A percentile compares a stretch with the other conserved stretches of the same genome.
phyloP scores from a whole-genome alignment of 2,329 filamentous ascomycete species.

The Penicillium sp. region DNA sequence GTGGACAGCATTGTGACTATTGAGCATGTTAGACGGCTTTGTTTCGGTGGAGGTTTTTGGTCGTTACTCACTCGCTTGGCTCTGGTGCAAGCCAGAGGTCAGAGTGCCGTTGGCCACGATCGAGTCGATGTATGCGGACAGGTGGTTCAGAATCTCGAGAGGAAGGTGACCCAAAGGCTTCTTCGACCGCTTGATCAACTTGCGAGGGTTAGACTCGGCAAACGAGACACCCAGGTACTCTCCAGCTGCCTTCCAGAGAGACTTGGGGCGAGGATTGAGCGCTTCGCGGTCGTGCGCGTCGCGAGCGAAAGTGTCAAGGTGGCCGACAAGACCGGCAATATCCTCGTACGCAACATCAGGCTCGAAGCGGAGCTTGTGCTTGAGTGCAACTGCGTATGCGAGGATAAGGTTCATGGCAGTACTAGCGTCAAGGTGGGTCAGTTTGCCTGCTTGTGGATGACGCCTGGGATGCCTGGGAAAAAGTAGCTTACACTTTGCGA shows the following conservation, averaged over 20 bases:
- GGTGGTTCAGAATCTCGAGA: conserved; percentile 74
- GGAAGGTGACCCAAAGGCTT: conserved; percentile 80
- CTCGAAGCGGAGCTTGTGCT: conserved; percentile 82
- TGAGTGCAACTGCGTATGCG: conserved; percentile 74
- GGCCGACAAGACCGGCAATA: conserved; percentile 67
- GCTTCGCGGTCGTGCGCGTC: conserved; percentile 52
- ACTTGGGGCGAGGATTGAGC: conserved; percentile 45
- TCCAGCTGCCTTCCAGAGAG: conserved; percentile 65
- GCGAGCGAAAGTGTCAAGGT: conserved; percentile 75
- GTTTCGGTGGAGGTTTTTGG: not conserved
- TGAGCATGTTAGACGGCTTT: not conserved
- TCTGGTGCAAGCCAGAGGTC: conserved; percentile 38
- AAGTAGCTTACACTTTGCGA: conserved; percentile 58
- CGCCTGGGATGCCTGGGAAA: not conserved
- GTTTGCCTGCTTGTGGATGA: not conserved
- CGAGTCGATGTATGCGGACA: conserved; percentile 67
- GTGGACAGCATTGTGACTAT: conserved; percentile 61
- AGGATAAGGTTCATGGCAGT: conserved; percentile 76
- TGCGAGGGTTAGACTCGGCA: conserved; percentile 75
- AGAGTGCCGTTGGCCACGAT: conserved; percentile 52
- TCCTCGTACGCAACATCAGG: conserved; percentile 78
- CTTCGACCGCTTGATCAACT: conserved; percentile 71
- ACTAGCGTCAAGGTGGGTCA: conserved; percentile 20
- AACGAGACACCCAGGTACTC: conserved; percentile 77
- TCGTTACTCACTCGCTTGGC: conserved; percentile 38